Evolutionary conservation across 139 green algal species (phyloP), one percentile per base, ranked within the genome.

Genomic region (Asterochloris erici): DNA sequence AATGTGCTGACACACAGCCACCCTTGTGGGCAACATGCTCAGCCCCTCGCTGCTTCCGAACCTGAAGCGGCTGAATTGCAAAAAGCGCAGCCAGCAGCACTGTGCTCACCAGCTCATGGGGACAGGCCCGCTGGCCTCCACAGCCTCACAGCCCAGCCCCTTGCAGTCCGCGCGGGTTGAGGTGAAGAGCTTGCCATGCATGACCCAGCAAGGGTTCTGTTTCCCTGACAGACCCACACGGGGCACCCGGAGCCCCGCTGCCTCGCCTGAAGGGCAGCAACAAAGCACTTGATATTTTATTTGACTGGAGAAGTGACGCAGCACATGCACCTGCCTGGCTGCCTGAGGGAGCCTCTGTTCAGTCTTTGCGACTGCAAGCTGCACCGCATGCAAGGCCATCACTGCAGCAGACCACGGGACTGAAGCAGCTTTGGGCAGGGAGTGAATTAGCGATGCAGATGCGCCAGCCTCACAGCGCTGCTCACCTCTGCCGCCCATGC

Each of bases 401-500:
- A 54, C 38, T 54, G 38, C 38, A 54, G 38, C 38, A 54, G 38
- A 54, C 38, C 38, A 2, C 6, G 38, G 2, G 38, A 54, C 38
- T 54, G 38, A 54, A 54, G 38, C 38, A 54, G 38, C 38, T 6
- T 10, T 54, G 38, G 38, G 38, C 38, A 54, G 38, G 38, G 38
- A 54, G 38, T 54, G 38, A 6, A 54, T 2, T 6, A 54, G 38
- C 19, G 6, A 29, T 77, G 71, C 4, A 29, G 24, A 6, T 29
- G 71, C 19, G 11, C 4, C 10, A 9, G 66, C 66, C 21, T 21
- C 19, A 61, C 26, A 68, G 1, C 17, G 21, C 15, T 14, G 19
- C 84, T 79, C 83, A 91, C 91, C 92, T 64, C 91, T 62, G 15
- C 91, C 89, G 23, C 92, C 92, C 13, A 91, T 54, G 23, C 68